Evolutionary conservation across 1,284 basidiomycete species (phyloP), one percentile per base, ranked within the genome.

Genomic region (Cryptococcus jaspeensis): DNA sequence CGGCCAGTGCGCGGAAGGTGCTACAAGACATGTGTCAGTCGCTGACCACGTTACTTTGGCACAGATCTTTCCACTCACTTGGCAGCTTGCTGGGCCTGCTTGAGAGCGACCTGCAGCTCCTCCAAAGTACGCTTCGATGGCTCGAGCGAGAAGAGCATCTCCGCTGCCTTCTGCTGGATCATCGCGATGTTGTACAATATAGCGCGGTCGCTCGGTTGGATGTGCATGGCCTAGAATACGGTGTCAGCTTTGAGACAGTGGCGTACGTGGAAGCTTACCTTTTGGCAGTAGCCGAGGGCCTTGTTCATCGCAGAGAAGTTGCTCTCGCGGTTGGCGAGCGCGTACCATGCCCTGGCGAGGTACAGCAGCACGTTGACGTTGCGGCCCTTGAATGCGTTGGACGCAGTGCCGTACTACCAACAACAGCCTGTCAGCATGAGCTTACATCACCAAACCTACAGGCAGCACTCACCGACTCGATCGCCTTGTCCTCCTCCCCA

Each of bases 171-270:
- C 75, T 97, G 93, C 75, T 93, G 87, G 38, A 97, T 91, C 87
- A 96, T 92, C 53, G 92, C 93, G 69, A 96, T 89, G 74, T 97
- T 97, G 79, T 94, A 97, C 42, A 90, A 64, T 51, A 89, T 87
- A 5, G 90, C 89, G 68, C 92, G 92, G 79, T 97, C 93, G 56
- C 81, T 83, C 0, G 92, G 91, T 65, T 87, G 85, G 20, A 92
- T 74, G 66, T 89, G 87, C 25, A 88, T 80, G 1, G 92, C 92
- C 89, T 93, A 60, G 20, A 28, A 18, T 15, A 32, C 57, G 25
- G 39, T 37, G 28, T 9, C 11, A 11, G 15, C 23, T 11, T 9
- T 55, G 44, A 59, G 50, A 22, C 15, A 1, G 16, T 9, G 9
- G 38, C 28, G 28, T 32, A 48, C 12, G 0, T 16, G 13, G n/a